Percentiles rank a stretch among this genome's conserved stretches.
phyloP scores from a whole-genome alignment of 2,329 filamentous ascomycete genomes.

The Ceratocystis ficicola region DNA sequence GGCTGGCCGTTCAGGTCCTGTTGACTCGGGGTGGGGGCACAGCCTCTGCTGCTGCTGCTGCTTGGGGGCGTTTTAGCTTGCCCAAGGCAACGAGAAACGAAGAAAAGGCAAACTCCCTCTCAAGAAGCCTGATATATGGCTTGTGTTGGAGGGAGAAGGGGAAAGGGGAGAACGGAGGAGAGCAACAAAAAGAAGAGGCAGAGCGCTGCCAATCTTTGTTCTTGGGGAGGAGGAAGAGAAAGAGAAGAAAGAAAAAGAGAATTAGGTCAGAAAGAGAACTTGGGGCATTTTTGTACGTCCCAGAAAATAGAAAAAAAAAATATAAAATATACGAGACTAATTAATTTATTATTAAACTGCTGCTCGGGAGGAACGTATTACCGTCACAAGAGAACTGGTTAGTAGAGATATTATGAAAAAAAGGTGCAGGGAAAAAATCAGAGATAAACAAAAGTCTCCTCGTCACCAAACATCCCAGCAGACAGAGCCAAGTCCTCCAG shows the following conservation, averaged over 20 bases:
- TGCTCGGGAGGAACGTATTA: conserved; percentile 6
- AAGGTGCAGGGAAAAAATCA: not conserved
- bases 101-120: not conserved
- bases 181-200: conserved; percentile 23
- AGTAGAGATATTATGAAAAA: not conserved
- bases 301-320: not conserved
- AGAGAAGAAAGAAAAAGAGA: conserved; percentile 6
- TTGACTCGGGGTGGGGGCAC: conserved; percentile 16
- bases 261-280: not conserved
- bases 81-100: not conserved
- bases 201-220: conserved; percentile 17
- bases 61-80: not conserved
- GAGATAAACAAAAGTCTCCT: not conserved
- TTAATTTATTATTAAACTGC: not conserved
- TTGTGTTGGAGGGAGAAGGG: conserved; percentile 2
- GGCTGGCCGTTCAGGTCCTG: conserved; percentile 10
- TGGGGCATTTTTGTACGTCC: conserved; percentile 9
- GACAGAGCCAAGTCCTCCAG: too few species aligned
- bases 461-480: not conserved
- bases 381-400: conserved; percentile 1
- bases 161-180: conserved; percentile 23
- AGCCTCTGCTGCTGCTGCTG: conserved; percentile 23
- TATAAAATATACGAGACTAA: not conserved
- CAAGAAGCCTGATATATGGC: not conserved
- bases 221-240: not conserved